Evolutionary conservation across 2,329 filamentous ascomycete genomes (phyloP).

Genomic region (Drechslera avenae): DNA sequence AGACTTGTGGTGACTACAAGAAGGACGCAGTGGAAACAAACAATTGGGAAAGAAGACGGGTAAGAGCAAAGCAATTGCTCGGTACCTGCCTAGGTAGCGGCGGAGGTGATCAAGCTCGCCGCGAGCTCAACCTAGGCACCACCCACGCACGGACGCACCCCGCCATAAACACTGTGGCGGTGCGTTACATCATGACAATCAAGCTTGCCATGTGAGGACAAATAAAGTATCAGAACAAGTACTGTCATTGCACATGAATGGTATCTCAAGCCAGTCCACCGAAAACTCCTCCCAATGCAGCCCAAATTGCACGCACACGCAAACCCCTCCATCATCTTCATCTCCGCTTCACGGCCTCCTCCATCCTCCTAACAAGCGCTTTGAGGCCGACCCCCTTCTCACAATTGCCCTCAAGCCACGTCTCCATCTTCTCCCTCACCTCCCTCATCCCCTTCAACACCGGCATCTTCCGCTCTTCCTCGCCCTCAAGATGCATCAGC

Average conservation of each 20-base stretch:
- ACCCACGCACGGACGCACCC: conserved; percentile 23
- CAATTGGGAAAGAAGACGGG: not conserved
- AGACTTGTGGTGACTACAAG: not conserved
- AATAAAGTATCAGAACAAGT: not conserved
- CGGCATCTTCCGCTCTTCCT: conserved; percentile 72
- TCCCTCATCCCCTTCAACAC: conserved; percentile 70
- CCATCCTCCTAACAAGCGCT: conserved; percentile 65
- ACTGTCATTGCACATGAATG: not conserved
- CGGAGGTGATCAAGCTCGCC: conserved; percentile 28
- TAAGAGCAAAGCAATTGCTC: conserved; percentile 13
- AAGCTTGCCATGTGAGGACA: not conserved
- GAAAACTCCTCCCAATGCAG: conserved; percentile 24
- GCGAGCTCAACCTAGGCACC: conserved; percentile 31
- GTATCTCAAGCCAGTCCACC: not conserved
- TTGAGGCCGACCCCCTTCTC: conserved; percentile 73
- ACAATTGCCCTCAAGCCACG: conserved; percentile 78
- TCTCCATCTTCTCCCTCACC: conserved; percentile 80
- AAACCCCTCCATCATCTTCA: conserved; percentile 29
- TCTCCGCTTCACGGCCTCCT: conserved; percentile 64
- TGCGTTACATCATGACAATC: conserved; percentile 6
- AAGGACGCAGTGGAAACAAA: not conserved
- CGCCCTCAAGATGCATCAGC: conserved; percentile 65
- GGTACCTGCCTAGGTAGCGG: conserved; percentile 2
- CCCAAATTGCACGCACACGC: not conserved
- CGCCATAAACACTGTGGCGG: conserved; percentile 18